Evolutionary conservation across 1,284 basidiomycete species (phyloP), one percentile per base, ranked within the genome.

Genomic region (Flammula alnicola): DNA sequence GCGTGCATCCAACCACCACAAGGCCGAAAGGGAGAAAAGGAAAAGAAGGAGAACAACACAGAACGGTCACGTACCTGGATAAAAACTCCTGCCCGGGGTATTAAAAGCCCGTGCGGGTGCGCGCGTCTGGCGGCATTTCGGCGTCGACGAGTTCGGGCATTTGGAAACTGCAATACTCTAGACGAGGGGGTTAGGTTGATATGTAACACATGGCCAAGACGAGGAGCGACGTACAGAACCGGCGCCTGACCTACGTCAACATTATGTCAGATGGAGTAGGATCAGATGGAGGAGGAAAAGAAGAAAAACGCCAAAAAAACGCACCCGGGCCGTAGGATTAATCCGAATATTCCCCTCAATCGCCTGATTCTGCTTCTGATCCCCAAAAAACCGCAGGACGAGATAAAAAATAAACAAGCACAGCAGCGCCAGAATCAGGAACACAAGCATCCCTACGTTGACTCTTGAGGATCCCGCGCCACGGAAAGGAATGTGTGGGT

Each of bases 381-480:
- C 68, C 4, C 67, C 63, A 61, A 78, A 78, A 53, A 77, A 86
- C 16, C 71, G 70, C 58, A 92, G 63, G 60, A 95, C 81, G 2
- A 93, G 93, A 61, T 91, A 94, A 35, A 84, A 81, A 19, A 87
- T 80, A 65, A 95, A 95, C 6, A 95, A 79, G 44, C 67, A 68
- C 29, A 88, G 63, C 27, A 88, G 63, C 4, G 70, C 75, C 4
- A 69, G 10, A 9, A 80, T 67, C 26, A 86, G 72, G 7, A 80
- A 1, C 7, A 78, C 2, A n/a, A 88, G 66, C 41, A 83, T 78
- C 7, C 76, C 70, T 22, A 88, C 66, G 60, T 88, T 87, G n/a
- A n/a, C n/a, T n/a, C n/a, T n/a, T n/a, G 44, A 74, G 44, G 4
- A 86, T 29, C 0, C 84, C 85, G 40, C 86, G 69, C 56, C 73